Evolutionary conservation across 139 green algal species (phyloP).

Genomic region (Asterochloris erici): DNA sequence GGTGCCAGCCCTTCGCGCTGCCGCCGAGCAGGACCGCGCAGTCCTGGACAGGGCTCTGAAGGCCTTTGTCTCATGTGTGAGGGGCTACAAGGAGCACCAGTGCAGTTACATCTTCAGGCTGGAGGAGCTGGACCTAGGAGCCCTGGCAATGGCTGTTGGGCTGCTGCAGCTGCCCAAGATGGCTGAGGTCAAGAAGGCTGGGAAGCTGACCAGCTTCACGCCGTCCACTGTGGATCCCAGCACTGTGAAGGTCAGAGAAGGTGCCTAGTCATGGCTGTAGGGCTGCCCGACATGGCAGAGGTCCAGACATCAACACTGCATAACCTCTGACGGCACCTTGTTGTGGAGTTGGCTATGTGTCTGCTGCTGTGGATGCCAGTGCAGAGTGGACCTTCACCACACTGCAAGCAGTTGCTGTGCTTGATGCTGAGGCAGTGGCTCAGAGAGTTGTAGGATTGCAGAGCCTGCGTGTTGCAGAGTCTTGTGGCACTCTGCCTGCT

Average conservation of each 20-base stretch:
- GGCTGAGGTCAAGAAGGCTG: conserved; percentile 76
- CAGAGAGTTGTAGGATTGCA: neutral
- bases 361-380: neutral
- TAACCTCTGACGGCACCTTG: neutral
- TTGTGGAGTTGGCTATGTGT: neutral
- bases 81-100: conserved; percentile 98
- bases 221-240: conserved; percentile 62
- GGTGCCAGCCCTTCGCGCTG: conserved; percentile 19
- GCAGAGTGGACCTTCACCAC: neutral
- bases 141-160: conserved; percentile 69
- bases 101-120: conserved; percentile 91
- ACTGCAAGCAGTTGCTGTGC: neutral
- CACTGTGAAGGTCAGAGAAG: conserved; percentile 45
- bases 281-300: conserved; percentile 90
- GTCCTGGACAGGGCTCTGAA: conserved; percentile 89
- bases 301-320: conserved; percentile 44
- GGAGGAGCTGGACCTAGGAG: conserved; percentile 73
- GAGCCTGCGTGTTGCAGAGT: neutral
- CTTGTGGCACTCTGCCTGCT: neutral
- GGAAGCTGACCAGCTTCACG: conserved; percentile 34
- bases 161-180: conserved; percentile 90
- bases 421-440: neutral
- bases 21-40: conserved; percentile 67
- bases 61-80: conserved; percentile 93
- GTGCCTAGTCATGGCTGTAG: conserved; percentile 67